Conservation (phyloP, 2,329 filamentous ascomycete species). For the Huntiella omanensis region DNA sequence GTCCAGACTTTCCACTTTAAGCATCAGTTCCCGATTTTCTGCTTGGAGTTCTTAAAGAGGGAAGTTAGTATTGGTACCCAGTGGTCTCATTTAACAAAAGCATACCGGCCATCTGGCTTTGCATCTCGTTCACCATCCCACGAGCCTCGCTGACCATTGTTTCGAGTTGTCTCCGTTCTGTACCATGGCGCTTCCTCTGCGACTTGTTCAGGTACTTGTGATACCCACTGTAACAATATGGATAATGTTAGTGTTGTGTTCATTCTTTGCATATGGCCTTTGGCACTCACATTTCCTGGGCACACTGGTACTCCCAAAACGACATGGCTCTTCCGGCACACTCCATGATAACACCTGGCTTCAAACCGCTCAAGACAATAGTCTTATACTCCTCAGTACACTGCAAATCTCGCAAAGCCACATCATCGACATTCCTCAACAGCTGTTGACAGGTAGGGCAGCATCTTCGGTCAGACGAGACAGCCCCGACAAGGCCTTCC, state of each 20-base stretch:
- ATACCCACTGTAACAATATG: slow-evolving; percentile 25
- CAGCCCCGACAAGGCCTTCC: slow-evolving; percentile 36
- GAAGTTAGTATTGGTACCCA: slow-evolving; percentile 5
- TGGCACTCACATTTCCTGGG: slow-evolving; percentile 53
- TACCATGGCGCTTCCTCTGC: slow-evolving; percentile 48
- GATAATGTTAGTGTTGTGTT: not conserved
- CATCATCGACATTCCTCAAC: slow-evolving; percentile 56
- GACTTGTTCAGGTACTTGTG: slow-evolving; percentile 57
- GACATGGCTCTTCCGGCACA: slow-evolving; percentile 60
- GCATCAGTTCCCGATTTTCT: slow-evolving; percentile 43
- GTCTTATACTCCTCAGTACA: slow-evolving; percentile 83
- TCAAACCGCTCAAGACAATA: slow-evolving; percentile 64
- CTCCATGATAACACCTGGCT: slow-evolving; percentile 67
- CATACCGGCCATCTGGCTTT: slow-evolving; percentile 42
- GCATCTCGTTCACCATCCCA: slow-evolving; percentile 23
- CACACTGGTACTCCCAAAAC: slow-evolving; percentile 77
- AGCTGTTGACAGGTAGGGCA: slow-evolving; percentile 63
- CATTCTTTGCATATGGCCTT: not conserved
- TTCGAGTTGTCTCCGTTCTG: slow-evolving; percentile 47
- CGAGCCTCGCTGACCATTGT: slow-evolving; percentile 58
- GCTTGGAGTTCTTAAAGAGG: slow-evolving; percentile 29
- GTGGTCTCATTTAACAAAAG: no score
- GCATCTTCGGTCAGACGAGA: slow-evolving; percentile 20
- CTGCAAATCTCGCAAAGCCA: slow-evolving; percentile 49
- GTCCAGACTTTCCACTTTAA: slow-evolving; percentile 54